Evolutionary conservation across 1,284 basidiomycete species (phyloP).

Genomic region (Veloporphyrellus conicus): DNA sequence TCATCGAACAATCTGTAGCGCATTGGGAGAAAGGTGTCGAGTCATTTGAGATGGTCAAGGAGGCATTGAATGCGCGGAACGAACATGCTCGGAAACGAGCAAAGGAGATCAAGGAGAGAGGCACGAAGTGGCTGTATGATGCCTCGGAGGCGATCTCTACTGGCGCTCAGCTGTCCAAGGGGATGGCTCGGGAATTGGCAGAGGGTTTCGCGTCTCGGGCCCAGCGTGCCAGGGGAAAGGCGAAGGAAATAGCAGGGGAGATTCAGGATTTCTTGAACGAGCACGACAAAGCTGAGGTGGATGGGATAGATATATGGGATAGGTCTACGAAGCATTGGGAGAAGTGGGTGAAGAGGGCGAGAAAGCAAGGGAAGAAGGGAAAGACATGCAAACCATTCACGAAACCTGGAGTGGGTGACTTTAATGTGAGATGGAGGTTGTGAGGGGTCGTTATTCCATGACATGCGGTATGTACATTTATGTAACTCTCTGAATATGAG

Average conservation of each 20-base stretch:
- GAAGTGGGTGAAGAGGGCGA: constrained; percentile 15
- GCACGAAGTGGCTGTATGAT: constrained; percentile 40
- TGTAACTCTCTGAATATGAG: constrained; percentile 19
- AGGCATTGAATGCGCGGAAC: constrained; percentile 49
- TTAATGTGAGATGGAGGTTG: constrained; percentile 10
- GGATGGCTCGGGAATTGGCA: constrained; percentile 39
- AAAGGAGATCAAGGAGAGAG: constrained; percentile 48
- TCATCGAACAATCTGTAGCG: constrained; percentile 47
- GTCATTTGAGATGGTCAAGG: constrained; percentile 30
- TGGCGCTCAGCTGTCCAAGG: constrained; percentile 43
- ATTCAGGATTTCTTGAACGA: constrained; percentile 27
- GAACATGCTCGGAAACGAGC: constrained; percentile 55
- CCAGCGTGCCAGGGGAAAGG: constrained; percentile 48
- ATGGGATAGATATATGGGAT: constrained; percentile 18
- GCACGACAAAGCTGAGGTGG: constrained; percentile 16
- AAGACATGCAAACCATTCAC: constrained; percentile 17
- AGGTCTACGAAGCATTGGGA: constrained; percentile 20
- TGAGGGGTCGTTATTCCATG: constrained; percentile 1
- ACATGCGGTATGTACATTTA: constrained; percentile 15
- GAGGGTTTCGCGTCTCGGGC: constrained; percentile 34
- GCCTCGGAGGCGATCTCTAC: constrained; percentile 40
- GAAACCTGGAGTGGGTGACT: constrained; percentile 9
- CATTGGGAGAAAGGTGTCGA: constrained; percentile 29
- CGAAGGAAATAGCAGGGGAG: constrained; percentile 36
- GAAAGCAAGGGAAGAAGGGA: constrained; percentile 7